These are phyloP conservation scores for Mycena capillaripes DNA, from an alignment of 768 basidiomycete genomes.

Conservation along the genomic window DNA sequence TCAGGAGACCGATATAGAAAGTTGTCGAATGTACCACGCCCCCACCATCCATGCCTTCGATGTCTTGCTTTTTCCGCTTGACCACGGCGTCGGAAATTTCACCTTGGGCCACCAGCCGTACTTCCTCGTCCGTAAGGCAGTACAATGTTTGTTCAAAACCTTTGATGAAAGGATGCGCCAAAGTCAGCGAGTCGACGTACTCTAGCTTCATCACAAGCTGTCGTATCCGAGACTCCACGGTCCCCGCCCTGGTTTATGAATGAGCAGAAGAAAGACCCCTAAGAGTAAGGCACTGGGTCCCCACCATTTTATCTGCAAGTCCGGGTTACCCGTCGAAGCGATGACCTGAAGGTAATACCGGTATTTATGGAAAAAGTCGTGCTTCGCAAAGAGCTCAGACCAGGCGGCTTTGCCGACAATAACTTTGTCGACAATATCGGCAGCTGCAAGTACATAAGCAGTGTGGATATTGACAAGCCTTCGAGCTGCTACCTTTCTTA, in stretches of 20 bases:
- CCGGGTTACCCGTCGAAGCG: conserved; percentile 86
- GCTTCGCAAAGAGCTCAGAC: conserved; percentile 95
- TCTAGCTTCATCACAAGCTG: conserved; percentile 99
- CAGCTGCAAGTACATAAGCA: conserved; percentile 65
- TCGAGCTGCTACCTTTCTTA: conserved; percentile 75
- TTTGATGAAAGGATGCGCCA: conserved; percentile 96
- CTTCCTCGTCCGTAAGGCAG: conserved; percentile 90
- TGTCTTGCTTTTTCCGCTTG: conserved; percentile 69
- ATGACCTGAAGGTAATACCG: conserved; percentile 97
- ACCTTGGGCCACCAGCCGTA: conserved; percentile 89
- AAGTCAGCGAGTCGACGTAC: conserved; percentile 90
- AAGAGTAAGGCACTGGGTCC: conserved; percentile 38
- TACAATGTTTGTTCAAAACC: conserved; percentile 91
- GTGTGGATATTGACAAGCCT: neutral
- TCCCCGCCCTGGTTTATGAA: conserved; percentile 72
- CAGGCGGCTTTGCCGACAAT: conserved; percentile 87
- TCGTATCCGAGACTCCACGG: conserved; percentile 97
- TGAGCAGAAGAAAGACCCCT: conserved; percentile 9
- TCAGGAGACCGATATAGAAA: conserved; percentile 95
- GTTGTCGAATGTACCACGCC: conserved; percentile 94
- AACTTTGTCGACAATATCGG: conserved; percentile 94
- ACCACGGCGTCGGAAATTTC: conserved; percentile 54
- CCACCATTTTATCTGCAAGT: conserved; percentile 95
- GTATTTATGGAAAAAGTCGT: conserved; percentile 98
- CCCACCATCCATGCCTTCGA: conserved; percentile 80